Base-by-base conservation (phyloP, 352 stramenopile genomes). In the Peronospora farinosa region DNA sequence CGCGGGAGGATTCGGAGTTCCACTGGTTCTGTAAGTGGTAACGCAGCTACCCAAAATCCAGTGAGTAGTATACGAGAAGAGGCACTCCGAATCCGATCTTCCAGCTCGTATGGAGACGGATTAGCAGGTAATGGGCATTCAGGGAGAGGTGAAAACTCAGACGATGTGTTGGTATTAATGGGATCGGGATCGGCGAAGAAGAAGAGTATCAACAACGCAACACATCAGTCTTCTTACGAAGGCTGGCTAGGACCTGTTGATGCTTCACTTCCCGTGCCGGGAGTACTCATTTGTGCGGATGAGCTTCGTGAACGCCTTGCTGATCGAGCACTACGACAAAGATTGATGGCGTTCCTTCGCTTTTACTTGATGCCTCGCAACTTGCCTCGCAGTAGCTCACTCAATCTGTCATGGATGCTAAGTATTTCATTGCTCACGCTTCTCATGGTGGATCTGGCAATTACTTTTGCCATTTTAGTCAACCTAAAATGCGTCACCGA, bases 401-500 rank as follows among this genome's bases (percentile, higher is more conserved):
- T 88, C 13, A 74, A 76, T 23, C 41, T 79, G 23, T 63, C 68
- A 35, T 91, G 80, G 80, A 83, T 87, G 63, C 52, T 88, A 17
- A 83, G 70, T 30, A 74, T 80, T 23, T 72, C 77, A 23, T 47
- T 91, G 28, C 49, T 88, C 13, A 60, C 60, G 33, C 63, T 88
- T 32, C 63, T 91, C 16, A 85, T 91, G 69, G 60, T 86, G 27
- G 79, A 91, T 47, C 47, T 91, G 31, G 77, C 74, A n/a, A 87
- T 84, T 51, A 86, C 79, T 35, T 83, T 88, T 36, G 77, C 75
- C 39, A 85, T 87, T 43, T 65, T 91, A 33, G 77, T 84, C 13
- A 91, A 91, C 48, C 57, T 91, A 17, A 84, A 86, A 48, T 91
- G 79, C 39, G 79, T 88, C 21, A 84, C 72, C 13, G 54, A 91